phyloP scores from a whole-genome alignment of 345 rosid genomes.

The Syzygium grande region DNA sequence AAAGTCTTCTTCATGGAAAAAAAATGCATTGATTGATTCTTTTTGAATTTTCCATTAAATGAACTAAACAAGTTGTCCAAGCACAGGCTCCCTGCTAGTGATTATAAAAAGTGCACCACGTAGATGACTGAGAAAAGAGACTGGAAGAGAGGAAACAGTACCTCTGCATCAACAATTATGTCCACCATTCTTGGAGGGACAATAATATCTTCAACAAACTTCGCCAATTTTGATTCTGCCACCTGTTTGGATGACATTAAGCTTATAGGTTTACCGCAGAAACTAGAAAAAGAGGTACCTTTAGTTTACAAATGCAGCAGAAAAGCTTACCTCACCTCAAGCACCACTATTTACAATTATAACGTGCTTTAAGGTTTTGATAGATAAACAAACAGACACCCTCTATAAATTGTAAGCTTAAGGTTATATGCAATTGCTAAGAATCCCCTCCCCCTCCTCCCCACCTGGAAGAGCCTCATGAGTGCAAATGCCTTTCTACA shows the following conservation, averaged over 20 bases:
- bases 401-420: not conserved
- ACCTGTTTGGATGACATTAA: conserved; percentile 40
- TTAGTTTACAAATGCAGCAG: not conserved
- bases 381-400: not conserved
- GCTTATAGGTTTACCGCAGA: not conserved
- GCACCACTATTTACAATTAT: not conserved
- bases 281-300: not conserved
- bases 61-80: not conserved
- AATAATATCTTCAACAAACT: conserved; percentile 94
- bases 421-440: not conserved
- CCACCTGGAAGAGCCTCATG: not conserved
- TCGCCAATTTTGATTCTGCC: conserved; percentile 93
- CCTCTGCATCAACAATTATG: conserved; percentile 98
- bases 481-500: not conserved
- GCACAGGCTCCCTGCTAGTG: not conserved
- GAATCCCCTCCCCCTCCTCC: not conserved
- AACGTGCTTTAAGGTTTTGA: not conserved
- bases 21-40: not conserved
- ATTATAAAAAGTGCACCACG: not conserved
- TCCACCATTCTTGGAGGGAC: conserved; percentile 97
- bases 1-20: not conserved
- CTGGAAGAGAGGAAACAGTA: conserved; percentile 18
- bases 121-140: not conserved
- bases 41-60: not conserved
- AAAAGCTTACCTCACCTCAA: not conserved